phyloP scores from a whole-genome alignment of 1,284 basidiomycete genomes.

The Gymnopus androsaceus region DNA sequence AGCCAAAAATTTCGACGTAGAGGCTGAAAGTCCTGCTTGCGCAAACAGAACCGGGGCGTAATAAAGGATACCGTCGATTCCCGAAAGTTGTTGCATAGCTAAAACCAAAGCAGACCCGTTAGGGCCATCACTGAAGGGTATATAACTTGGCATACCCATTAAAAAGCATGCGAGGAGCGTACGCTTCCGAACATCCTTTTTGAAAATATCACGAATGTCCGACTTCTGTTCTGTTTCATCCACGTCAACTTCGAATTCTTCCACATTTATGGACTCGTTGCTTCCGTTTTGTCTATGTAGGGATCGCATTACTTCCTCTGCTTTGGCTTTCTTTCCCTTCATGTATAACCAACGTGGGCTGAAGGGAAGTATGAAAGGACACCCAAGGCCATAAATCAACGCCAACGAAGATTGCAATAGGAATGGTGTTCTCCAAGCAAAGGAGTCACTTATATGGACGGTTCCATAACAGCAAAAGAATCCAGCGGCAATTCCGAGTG shows the following conservation, averaged over 20 bases:
- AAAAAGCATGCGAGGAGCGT: neutral
- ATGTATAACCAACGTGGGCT: conserved; percentile 48
- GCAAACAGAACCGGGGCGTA: conserved; percentile 54
- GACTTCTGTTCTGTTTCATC: neutral
- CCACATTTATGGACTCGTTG: neutral
- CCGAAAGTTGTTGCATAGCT: neutral
- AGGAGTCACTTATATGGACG: conserved; percentile 35
- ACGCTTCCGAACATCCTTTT: neutral
- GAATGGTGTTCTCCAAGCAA: conserved; percentile 53
- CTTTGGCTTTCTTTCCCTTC: neutral
- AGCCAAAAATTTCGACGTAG: conserved; percentile 50
- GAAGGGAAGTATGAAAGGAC: conserved; percentile 47
- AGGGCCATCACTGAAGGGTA: neutral
- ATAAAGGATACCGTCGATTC: conserved; percentile 24
- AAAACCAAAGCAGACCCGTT: no score
- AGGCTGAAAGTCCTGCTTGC: conserved; percentile 49
- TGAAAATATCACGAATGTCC: neutral
- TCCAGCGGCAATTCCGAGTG: neutral
- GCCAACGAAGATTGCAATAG: conserved; percentile 44
- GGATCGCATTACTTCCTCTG: neutral
- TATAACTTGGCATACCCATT: neutral
- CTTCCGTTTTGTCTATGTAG: neutral
- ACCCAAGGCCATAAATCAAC: conserved; percentile 43
- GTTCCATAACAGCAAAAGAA: conserved; percentile 50
- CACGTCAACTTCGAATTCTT: neutral